Conservation (phyloP, 2,329 filamentous ascomycete species). For the Thelonectria discophora region DNA sequence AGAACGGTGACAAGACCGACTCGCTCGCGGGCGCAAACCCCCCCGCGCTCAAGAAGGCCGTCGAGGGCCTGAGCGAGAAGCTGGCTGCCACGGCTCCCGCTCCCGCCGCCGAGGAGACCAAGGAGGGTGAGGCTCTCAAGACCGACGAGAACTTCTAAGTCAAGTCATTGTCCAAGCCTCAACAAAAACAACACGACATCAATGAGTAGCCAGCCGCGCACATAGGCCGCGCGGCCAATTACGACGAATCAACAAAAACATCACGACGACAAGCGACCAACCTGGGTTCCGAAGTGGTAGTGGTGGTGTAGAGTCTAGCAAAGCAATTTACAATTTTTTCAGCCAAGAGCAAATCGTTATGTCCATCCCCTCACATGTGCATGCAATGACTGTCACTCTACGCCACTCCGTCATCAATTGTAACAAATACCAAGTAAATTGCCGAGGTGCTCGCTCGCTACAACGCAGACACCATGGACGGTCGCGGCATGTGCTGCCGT, state of each 20-base stretch:
- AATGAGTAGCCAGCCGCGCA: background rate
- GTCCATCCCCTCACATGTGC: background rate
- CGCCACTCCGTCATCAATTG: background rate
- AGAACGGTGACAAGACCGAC: conserved; percentile 59
- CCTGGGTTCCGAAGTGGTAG: background rate
- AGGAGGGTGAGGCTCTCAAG: conserved; percentile 19
- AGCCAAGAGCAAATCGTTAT: background rate
- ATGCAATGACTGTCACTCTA: background rate
- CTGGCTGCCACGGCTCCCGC: conserved; percentile 22
- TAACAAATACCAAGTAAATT: conserved; percentile 29
- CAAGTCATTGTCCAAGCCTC: background rate
- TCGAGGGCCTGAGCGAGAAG: conserved; percentile 40
- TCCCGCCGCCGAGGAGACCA: conserved; percentile 15
- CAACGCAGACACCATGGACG: conserved; percentile 21
- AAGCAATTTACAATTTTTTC: conserved; percentile 16
- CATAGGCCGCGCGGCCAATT: background rate
- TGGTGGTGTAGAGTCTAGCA: conserved; percentile 16
- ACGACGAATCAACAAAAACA: background rate
- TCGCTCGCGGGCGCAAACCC: conserved; percentile 54
- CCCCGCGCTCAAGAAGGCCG: conserved; percentile 44
- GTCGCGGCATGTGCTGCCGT: conserved; percentile 21
- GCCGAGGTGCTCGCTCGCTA: conserved; percentile 30
- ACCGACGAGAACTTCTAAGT: conserved; percentile 28
- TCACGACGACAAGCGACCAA: background rate
- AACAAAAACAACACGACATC: background rate